Evolutionary conservation across 768 basidiomycete genomes (phyloP).

Genomic region (Rhodosporidiobolus odoratus): DNA sequence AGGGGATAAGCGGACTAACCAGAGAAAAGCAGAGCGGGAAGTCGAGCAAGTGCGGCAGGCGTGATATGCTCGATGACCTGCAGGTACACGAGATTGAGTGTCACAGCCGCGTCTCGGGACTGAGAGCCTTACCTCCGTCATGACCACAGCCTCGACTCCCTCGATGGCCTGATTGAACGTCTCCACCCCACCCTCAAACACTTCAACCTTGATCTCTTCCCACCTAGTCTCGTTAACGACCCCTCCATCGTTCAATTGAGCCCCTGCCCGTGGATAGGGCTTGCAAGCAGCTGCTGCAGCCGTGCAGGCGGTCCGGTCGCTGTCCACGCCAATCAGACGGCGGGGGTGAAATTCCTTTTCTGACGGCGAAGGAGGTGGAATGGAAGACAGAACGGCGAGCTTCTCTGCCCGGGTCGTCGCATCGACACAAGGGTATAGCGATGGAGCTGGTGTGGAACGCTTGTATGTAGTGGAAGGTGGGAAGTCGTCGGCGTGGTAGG

Average conservation of each 20-base stretch:
- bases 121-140: constrained; percentile 26
- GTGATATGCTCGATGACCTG: constrained; percentile 74
- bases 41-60: constrained; percentile 56
- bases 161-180: constrained; percentile 62
- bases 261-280: not conserved
- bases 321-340: constrained; percentile 65
- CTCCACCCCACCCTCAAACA: constrained; percentile 74
- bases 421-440: constrained; percentile 20
- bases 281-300: constrained; percentile 1
- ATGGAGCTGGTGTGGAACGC: constrained; percentile 33
- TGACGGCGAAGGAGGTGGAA: constrained; percentile 42
- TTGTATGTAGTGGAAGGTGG: constrained; percentile 27
- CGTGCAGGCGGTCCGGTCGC: constrained; percentile 48
- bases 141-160: constrained; percentile 54
- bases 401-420: not conserved
- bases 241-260: constrained; percentile 21
- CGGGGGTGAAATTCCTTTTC: constrained; percentile 59
- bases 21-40: constrained; percentile 68
- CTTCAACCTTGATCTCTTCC: constrained; percentile 60
- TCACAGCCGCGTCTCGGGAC: not conserved
- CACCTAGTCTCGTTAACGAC: constrained; percentile 52
- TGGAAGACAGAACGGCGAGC: constrained; percentile 38
- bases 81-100: not conserved
- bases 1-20: constrained; percentile 37
- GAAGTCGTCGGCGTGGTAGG: constrained; percentile 60